Conservation (phyloP, 2,329 filamentous ascomycete genomes). For the Chaetomium strumarium region DNA sequence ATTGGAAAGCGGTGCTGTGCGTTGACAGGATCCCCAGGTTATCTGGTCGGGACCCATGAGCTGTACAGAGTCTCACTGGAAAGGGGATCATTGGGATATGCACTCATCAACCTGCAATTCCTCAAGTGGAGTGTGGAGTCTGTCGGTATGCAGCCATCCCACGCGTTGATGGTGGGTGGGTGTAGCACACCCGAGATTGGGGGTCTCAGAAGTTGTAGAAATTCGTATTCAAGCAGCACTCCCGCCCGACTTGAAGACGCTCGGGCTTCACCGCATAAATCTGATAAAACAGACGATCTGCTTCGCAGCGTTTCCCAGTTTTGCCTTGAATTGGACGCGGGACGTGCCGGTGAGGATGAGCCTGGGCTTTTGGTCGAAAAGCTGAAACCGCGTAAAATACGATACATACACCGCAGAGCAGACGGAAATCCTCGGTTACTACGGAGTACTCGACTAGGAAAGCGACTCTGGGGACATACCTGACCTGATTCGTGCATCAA, state of each 20-base stretch:
- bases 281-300: slow-evolving; percentile 5
- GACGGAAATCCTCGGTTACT: too few relatives aligned
- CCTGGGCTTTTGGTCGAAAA: not conserved
- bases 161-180: slow-evolving; percentile 13
- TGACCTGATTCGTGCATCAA: too few relatives aligned
- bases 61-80: slow-evolving; percentile 4
- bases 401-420: not conserved
- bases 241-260: not conserved
- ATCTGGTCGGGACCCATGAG: slow-evolving; percentile 6
- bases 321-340: not conserved
- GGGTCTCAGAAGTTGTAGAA: slow-evolving; percentile 16
- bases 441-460: too few relatives aligned
- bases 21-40: slow-evolving; percentile 13
- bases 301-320: not conserved
- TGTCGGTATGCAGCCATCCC: slow-evolving; percentile 12
- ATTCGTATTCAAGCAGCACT: slow-evolving; percentile 10
- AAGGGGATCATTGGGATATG: slow-evolving; percentile 5
- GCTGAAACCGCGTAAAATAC: not conserved
- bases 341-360: not conserved
- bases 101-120: slow-evolving; percentile 15
- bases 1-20: slow-evolving; percentile 19
- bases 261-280: slow-evolving; percentile 18
- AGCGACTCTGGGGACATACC: too few relatives aligned
- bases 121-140: slow-evolving; percentile 17
- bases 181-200: slow-evolving; percentile 9